phyloP scores from a whole-genome alignment of 2,329 filamentous ascomycete genomes.

The Lecanoromycetidae sp. region DNA sequence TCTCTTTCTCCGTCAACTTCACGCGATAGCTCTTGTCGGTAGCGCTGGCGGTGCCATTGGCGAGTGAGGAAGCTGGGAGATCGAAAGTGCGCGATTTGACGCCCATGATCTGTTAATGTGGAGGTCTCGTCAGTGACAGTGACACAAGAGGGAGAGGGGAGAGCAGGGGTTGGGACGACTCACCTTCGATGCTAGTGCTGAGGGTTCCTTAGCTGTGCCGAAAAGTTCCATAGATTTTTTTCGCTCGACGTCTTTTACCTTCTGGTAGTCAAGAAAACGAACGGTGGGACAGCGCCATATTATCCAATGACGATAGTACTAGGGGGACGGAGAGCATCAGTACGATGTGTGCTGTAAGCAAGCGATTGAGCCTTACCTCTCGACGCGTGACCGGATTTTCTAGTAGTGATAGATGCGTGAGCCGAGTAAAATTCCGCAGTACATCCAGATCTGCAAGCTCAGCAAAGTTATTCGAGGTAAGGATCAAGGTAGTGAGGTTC shows the following conservation, averaged over 20 bases:
- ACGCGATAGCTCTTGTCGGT: slow-evolving; percentile 58
- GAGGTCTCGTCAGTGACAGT: neutral
- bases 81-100: slow-evolving; percentile 69
- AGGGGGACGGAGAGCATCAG: neutral
- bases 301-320: slow-evolving; percentile 89
- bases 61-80: slow-evolving; percentile 34
- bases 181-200: slow-evolving; percentile 64
- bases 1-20: slow-evolving; percentile 79
- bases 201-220: slow-evolving; percentile 65
- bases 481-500: slow-evolving; percentile 66
- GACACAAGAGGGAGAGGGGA: neutral
- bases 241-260: slow-evolving; percentile 79
- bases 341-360: neutral
- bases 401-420: slow-evolving; percentile 69
- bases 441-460: slow-evolving; percentile 82
- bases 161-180: neutral
- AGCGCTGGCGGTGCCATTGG: slow-evolving; percentile 33
- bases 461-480: slow-evolving; percentile 68
- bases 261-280: slow-evolving; percentile 82
- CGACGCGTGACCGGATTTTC: slow-evolving; percentile 88
- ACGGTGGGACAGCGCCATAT: slow-evolving; percentile 76
- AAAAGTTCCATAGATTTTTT: slow-evolving; percentile 67
- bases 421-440: slow-evolving; percentile 52
- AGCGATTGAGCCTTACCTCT: slow-evolving; percentile 52
- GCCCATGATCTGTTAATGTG: slow-evolving; percentile 54